These are phyloP conservation scores for Xylaria sp. DNA, from an alignment of 2,329 filamentous ascomycete species.

Conservation along the genomic window DNA sequence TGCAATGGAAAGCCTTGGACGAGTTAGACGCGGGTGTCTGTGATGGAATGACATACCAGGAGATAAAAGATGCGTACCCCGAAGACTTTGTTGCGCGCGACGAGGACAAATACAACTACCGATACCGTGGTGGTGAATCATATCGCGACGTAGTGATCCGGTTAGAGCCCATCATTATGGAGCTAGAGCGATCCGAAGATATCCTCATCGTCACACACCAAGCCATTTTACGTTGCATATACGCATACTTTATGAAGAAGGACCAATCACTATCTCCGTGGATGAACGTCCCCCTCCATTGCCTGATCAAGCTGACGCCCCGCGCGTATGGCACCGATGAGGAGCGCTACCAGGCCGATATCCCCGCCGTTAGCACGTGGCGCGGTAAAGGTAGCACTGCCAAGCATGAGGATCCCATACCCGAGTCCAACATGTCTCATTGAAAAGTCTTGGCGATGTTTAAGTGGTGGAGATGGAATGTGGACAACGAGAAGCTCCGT, in stretches of 20 bases:
- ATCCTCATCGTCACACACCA: constrained; percentile 98
- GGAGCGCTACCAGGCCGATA: constrained; percentile 84
- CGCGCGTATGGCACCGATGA: constrained; percentile 93
- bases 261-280: constrained; percentile 91
- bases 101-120: constrained; percentile 99
- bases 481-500: neutral
- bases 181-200: constrained; percentile 93
- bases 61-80: constrained; percentile 89
- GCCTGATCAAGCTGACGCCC: constrained; percentile 93
- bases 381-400: constrained; percentile 88
- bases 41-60: constrained; percentile 93
- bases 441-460: constrained; percentile 7
- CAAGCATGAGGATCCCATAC: constrained; percentile 74
- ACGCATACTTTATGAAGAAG: constrained; percentile 98
- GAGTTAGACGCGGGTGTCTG: constrained; percentile 97
- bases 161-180: constrained; percentile 99
- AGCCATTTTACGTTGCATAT: constrained; percentile 94
- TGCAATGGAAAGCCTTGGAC: constrained; percentile 98
- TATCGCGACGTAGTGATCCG: constrained; percentile 97
- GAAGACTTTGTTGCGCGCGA: constrained; percentile 96
- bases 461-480: neutral
- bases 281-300: constrained; percentile 98
- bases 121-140: constrained; percentile 94
- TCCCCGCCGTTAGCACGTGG: constrained; percentile 96
- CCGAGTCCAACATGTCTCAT: constrained; percentile 34